A percentile compares a stretch with the other conserved stretches of the same genome.
phyloP scores from a whole-genome alignment of 495 filamentous ascomycete genomes.

The Talaromyces trachyspermus region DNA sequence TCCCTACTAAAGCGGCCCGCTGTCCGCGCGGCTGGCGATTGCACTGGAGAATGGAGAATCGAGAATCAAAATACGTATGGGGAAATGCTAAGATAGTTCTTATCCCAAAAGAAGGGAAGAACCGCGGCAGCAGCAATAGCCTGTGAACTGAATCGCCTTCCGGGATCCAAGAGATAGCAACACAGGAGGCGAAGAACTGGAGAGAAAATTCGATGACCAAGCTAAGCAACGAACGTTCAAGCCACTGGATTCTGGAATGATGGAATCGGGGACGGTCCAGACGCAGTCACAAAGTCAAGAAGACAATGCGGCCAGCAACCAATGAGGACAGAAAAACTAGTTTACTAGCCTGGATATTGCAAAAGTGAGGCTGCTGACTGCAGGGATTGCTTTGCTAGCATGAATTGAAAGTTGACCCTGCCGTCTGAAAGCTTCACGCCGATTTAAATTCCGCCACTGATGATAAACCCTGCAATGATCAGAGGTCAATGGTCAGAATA shows the following conservation, averaged over 20 bases:
- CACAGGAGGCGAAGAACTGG: too few species aligned
- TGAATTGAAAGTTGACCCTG: not conserved
- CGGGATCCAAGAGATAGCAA: too few species aligned
- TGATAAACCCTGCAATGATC: too few species aligned
- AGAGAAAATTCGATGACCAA: too few species aligned
- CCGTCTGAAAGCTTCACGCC: too few species aligned
- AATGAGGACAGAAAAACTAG: too few species aligned
- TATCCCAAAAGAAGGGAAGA: too few species aligned
- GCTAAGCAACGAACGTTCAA: too few species aligned
- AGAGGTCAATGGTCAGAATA: constrained; percentile 4
- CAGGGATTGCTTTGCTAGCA: constrained; percentile 4
- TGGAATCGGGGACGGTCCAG: not conserved
- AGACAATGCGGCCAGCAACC: not conserved
- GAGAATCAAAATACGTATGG: not conserved
- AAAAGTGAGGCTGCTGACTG: constrained; percentile 6
- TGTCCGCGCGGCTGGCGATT: not conserved
- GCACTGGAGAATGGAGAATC: not conserved
- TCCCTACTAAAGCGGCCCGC: not conserved
- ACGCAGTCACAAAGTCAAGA: not conserved
- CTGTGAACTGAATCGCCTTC: too few species aligned
- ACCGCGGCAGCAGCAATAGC: too few species aligned
- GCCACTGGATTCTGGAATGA: too few species aligned
- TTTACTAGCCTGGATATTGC: not conserved
- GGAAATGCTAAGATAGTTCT: not conserved
- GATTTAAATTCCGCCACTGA: too few species aligned